Evolutionary conservation across 768 basidiomycete species (phyloP).

Genomic region (Amanita pallidorosea): DNA sequence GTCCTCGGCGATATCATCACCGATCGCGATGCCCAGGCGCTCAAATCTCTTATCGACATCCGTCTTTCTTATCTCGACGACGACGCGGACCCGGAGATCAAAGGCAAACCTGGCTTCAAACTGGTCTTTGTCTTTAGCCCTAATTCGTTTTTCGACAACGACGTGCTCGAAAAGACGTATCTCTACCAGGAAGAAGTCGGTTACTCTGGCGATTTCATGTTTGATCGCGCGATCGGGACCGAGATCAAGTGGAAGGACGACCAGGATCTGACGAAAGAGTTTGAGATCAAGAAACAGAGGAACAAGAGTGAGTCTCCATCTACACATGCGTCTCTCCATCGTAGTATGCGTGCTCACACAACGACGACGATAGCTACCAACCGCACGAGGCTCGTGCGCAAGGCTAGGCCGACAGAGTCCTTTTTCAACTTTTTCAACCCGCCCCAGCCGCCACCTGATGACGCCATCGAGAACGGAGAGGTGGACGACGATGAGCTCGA

Average conservation of each 20-base stretch:
- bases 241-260: conserved; percentile 97
- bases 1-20: conserved; percentile 84
- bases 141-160: conserved; percentile 87
- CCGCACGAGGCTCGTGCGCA: conserved; percentile 72
- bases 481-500: conserved; percentile 79
- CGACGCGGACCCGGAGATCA: conserved; percentile 31
- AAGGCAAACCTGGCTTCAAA: conserved; percentile 85
- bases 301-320: conserved; percentile 74
- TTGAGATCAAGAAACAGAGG: conserved; percentile 98
- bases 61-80: conserved; percentile 63
- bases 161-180: conserved; percentile 84
- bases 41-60: conserved; percentile 77
- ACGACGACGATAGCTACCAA: conserved; percentile 50
- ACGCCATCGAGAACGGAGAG: conserved; percentile 57
- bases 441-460: conserved; percentile 60
- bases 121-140: conserved; percentile 70
- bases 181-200: conserved; percentile 86
- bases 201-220: conserved; percentile 95
- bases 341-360: not conserved
- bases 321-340: conserved; percentile 1
- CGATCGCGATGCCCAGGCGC: conserved; percentile 80
- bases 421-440: conserved; percentile 99
- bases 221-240: conserved; percentile 90
- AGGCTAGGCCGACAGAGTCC: conserved; percentile 84
- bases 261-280: conserved; percentile 94